These are phyloP conservation scores for Herpetomonas samuelpessoai DNA, from an alignment of 208 protist species.

Conservation along the genomic window DNA sequence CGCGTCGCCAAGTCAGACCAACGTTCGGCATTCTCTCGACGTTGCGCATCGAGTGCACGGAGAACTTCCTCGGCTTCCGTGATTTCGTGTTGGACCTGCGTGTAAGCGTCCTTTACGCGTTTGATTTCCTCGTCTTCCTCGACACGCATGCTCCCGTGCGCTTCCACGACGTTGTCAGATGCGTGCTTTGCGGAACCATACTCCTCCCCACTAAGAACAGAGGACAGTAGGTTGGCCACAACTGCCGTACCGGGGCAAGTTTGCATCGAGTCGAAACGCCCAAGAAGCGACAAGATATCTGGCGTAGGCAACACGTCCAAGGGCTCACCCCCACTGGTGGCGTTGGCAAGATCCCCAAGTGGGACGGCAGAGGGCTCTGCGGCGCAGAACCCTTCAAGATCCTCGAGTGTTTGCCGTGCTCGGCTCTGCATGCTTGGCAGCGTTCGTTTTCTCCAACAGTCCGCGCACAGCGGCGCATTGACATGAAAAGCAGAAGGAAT, in stretches of 20 bases:
- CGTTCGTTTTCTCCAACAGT: slow-evolving; percentile 3
- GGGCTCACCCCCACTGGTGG: too few species aligned
- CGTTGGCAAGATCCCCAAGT: not conserved
- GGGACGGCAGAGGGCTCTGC: not conserved
- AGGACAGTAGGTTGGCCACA: too few species aligned
- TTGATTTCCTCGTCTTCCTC: slow-evolving; percentile 1
- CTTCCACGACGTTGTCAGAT: too few species aligned
- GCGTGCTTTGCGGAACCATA: too few species aligned
- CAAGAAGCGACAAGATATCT: too few species aligned
- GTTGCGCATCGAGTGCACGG: slow-evolving; percentile 11
- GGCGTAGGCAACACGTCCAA: too few species aligned
- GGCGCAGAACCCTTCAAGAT: slow-evolving; percentile 7
- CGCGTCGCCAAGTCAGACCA: not conserved
- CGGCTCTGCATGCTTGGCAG: not conserved
- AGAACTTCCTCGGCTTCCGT: slow-evolving; percentile 13
- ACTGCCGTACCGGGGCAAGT: too few species aligned
- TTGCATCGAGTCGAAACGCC: too few species aligned
- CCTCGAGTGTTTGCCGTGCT: not conserved
- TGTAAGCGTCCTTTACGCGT: slow-evolving; percentile 8
- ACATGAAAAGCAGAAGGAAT: not conserved
- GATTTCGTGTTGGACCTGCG: slow-evolving; percentile 9
- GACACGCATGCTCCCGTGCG: not conserved
- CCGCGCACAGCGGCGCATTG: slow-evolving; percentile 9
- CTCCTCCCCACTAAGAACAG: too few species aligned
- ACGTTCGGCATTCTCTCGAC: too few species aligned